Percentiles rank a stretch among this genome's conserved stretches.
These are phyloP conservation scores for Ophiostoma ulmi DNA, from an alignment of 2,329 filamentous ascomycete species.

Conservation along the genomic window DNA sequence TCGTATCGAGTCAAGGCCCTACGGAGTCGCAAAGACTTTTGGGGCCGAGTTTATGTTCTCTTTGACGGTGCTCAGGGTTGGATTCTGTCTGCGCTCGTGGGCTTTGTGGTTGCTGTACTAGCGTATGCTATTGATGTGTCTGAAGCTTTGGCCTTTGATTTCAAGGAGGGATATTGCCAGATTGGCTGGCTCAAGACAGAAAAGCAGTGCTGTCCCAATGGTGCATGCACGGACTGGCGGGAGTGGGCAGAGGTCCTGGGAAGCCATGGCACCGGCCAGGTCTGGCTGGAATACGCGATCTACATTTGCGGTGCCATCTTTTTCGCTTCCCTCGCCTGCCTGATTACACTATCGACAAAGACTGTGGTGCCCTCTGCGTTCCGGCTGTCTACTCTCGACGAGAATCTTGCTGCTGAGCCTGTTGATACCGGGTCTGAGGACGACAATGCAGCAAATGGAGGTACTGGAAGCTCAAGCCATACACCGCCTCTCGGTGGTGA, in stretches of 20 bases:
- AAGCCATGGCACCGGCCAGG: constrained; percentile 42
- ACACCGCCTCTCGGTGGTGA: neutral
- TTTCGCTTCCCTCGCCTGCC: constrained; percentile 67
- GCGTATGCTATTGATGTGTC: constrained; percentile 87
- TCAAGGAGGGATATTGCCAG: constrained; percentile 81
- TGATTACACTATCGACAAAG: constrained; percentile 82
- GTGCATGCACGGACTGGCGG: constrained; percentile 52
- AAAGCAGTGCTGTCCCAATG: constrained; percentile 56
- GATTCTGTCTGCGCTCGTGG: constrained; percentile 87
- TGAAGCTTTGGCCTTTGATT: constrained; percentile 80
- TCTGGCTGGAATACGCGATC: constrained; percentile 70
- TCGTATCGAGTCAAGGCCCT: constrained; percentile 82
- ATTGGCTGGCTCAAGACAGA: constrained; percentile 67
- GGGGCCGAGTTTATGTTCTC: constrained; percentile 68
- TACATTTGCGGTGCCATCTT: constrained; percentile 68
- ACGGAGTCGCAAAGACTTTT: constrained; percentile 73
- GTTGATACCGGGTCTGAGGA: constrained; percentile 34
- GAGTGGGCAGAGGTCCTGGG: constrained; percentile 50
- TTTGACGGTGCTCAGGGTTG: constrained; percentile 90
- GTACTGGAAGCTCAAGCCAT: neutral
- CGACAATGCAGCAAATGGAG: constrained; percentile 35
- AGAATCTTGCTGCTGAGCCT: constrained; percentile 73
- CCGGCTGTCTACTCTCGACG: constrained; percentile 81
- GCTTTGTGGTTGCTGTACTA: constrained; percentile 74
- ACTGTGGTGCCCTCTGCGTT: constrained; percentile 88